A percentile compares a stretch with the other conserved stretches of the same genome.
phyloP scores from a whole-genome alignment of 1,284 basidiomycete species.

The Rhodotorula sp. region DNA sequence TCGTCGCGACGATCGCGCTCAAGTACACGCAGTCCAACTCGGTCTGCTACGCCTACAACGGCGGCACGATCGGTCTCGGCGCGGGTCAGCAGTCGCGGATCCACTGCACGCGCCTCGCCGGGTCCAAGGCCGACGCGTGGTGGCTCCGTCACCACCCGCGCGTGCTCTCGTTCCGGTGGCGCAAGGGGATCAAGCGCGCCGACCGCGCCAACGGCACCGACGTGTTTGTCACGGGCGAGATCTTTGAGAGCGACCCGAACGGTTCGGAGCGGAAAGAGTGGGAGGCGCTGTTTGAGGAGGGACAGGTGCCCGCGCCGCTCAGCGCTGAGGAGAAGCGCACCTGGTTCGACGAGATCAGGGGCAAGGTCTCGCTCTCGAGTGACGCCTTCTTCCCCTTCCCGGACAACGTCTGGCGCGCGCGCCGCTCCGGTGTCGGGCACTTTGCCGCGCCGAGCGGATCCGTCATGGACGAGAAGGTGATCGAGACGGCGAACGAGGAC shows the following conservation, averaged over 20 bases:
- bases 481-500: conserved; percentile 90
- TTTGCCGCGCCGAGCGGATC: conserved; percentile 92
- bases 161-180: conserved; percentile 88
- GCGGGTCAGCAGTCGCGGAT: conserved; percentile 98
- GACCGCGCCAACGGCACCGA: conserved; percentile 99
- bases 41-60: conserved; percentile 91
- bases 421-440: conserved; percentile 86
- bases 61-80: conserved; percentile 90
- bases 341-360: conserved; percentile 70
- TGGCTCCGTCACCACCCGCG: conserved; percentile 97
- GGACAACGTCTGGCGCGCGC: conserved; percentile 92
- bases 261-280: conserved; percentile 76
- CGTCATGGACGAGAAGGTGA: conserved; percentile 94
- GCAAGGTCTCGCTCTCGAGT: conserved; percentile 79
- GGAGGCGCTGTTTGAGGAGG: conserved; percentile 79
- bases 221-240: conserved; percentile 87
- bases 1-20: conserved; percentile 90
- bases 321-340: conserved; percentile 68
- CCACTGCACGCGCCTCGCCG: conserved; percentile 97
- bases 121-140: conserved; percentile 98
- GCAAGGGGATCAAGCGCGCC: conserved; percentile 93
- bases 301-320: conserved; percentile 62
- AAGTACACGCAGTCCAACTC: conserved; percentile 99
- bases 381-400: conserved; percentile 99
- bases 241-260: conserved; percentile 68